These are phyloP conservation scores for Cyberlindnera veronae DNA, from an alignment of 805 yeast species.

Conservation along the genomic window DNA sequence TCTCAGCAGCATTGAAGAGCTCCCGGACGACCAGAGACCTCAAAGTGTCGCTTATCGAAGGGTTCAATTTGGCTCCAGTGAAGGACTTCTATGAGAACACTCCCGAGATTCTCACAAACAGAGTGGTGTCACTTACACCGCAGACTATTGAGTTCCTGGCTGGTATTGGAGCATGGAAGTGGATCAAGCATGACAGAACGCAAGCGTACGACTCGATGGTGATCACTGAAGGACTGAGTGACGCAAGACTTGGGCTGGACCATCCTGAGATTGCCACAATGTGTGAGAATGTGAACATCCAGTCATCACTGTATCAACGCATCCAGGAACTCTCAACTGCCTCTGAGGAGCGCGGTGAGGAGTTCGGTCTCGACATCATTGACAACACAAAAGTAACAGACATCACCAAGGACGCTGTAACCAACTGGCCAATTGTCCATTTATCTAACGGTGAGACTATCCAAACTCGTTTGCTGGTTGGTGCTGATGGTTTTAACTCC, in stretches of 20 bases:
- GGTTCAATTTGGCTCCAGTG: conserved; percentile 52
- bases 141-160: conserved; percentile 63
- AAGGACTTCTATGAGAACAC: conserved; percentile 38
- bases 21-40: conserved; percentile 60
- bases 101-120: conserved; percentile 57
- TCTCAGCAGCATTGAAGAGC: conserved; percentile 75
- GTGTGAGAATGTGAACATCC: conserved; percentile 86
- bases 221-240: conserved; percentile 81
- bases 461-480: conserved; percentile 75
- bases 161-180: conserved; percentile 73
- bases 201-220: conserved; percentile 76
- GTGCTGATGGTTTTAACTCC: conserved; percentile 95
- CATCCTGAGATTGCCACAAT: conserved; percentile 67
- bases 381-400: conserved; percentile 67
- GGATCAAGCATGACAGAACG: conserved; percentile 64
- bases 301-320: conserved; percentile 61
- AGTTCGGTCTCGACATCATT: conserved; percentile 38
- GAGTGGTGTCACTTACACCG: conserved; percentile 87
- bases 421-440: conserved; percentile 74
- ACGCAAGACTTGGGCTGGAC: conserved; percentile 70
- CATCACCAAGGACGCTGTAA: conserved; percentile 39
- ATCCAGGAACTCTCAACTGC: conserved; percentile 40
- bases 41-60: conserved; percentile 71
- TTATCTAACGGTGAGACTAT: conserved; percentile 61
- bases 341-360: conserved; percentile 13